A percentile compares a stretch with the other conserved stretches of the same genome.
Evolutionary conservation across 192 early-diverging fungal species (phyloP).

Genomic region (Fimicolochytrium jonesii): DNA sequence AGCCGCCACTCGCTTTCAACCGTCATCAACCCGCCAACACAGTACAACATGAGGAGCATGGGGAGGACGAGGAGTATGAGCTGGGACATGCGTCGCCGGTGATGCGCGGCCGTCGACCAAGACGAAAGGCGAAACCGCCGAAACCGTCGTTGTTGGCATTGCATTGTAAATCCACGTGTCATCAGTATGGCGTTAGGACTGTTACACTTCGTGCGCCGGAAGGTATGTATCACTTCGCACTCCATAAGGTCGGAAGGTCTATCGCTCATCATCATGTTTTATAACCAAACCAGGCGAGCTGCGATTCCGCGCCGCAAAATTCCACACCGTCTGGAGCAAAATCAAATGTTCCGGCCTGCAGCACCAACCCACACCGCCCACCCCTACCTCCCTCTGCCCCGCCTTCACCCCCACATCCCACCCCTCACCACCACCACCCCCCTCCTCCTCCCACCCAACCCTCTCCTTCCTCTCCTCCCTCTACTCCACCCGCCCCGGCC

Average conservation of each 20-base stretch:
- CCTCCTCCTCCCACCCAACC: no score
- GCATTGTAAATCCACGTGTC: not conserved
- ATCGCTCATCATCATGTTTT: not conserved
- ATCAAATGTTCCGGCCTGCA: not conserved
- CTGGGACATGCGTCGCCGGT: no score
- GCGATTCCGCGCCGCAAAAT: not conserved
- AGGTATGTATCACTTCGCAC: not conserved
- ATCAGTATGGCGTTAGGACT: constrained; percentile 15
- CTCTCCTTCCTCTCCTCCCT: no score
- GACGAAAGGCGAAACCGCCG: no score
- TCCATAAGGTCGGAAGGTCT: not conserved
- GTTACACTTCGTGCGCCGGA: constrained; percentile 11
- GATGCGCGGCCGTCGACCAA: no score
- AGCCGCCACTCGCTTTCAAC: constrained; percentile 10
- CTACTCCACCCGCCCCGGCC: not conserved
- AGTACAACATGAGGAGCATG: no score
- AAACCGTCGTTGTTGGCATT: not conserved
- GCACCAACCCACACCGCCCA: no score
- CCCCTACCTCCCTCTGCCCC: no score
- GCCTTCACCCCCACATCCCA: no score
- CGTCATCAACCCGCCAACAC: not conserved
- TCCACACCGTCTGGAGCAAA: constrained; percentile 8
- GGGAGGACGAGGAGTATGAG: no score
- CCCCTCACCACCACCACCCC: no score
- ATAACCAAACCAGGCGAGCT: not conserved